Conservation (phyloP, 1,284 basidiomycete genomes). For the Flammula alnicola region DNA sequence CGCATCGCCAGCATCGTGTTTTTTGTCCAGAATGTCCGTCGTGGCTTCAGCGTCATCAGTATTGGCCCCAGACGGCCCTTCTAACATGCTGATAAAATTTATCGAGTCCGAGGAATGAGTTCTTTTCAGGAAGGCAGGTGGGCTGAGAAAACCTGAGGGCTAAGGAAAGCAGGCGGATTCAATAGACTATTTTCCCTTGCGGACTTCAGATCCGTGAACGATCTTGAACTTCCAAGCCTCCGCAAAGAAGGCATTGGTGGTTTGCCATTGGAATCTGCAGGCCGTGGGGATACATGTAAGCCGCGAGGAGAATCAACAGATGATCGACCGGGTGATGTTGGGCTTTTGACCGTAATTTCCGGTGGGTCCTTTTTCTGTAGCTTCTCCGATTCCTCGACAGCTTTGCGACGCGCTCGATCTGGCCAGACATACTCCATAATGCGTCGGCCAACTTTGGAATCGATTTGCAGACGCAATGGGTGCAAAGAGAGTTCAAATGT, state of each 20-base stretch:
- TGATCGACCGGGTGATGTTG: conserved; percentile 30
- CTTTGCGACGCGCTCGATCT: conserved; percentile 50
- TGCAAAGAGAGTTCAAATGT: conserved; percentile 84
- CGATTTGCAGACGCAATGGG: conserved; percentile 88
- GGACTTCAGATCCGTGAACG: conserved; percentile 67
- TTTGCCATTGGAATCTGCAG: conserved; percentile 22
- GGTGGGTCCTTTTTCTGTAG: conserved; percentile 2
- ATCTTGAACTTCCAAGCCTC: conserved; percentile 63
- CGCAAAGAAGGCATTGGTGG: conserved; percentile 44
- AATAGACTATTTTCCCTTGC: conserved; percentile 40
- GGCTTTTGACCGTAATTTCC: conserved; percentile 26
- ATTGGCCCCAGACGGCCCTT: conserved; percentile 14
- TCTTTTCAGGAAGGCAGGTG: conserved; percentile 31
- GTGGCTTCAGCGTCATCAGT: conserved; percentile 4
- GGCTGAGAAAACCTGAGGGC: conserved; percentile 29
- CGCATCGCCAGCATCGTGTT: conserved; percentile 51
- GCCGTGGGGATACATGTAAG: conserved; percentile 35
- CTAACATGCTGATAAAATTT: conserved; percentile 20
- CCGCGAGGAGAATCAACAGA: conserved; percentile 52
- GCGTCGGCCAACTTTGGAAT: conserved; percentile 79
- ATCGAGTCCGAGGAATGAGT: conserved; percentile 39
- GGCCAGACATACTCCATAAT: conserved; percentile 94
- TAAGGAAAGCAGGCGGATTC: conserved; percentile 27
- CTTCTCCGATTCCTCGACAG: conserved; percentile 21
- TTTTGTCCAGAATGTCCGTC: background rate